Percentiles rank a stretch among this genome's conserved stretches.
Evolutionary conservation across 2,329 filamentous ascomycete species (phyloP).

Genomic region (Dendrostoma leiphaemia): DNA sequence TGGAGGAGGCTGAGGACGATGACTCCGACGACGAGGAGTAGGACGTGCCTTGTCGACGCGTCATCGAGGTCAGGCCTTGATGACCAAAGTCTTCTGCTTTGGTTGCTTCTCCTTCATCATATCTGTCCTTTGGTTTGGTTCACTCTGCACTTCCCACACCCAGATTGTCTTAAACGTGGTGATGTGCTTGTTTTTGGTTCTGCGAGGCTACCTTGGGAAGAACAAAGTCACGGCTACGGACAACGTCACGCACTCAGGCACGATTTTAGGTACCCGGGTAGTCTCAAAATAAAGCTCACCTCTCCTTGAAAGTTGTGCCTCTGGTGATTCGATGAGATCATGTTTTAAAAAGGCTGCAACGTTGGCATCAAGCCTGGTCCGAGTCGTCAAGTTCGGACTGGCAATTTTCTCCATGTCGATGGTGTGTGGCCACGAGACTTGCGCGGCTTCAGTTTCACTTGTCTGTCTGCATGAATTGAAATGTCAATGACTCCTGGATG

Average conservation of each 20-base stretch:
- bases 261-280: background rate
- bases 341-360: too few relatives aligned
- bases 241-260: background rate
- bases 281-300: background rate
- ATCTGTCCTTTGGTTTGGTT: background rate
- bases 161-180: constrained; percentile 16
- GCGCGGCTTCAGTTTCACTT: too few relatives aligned
- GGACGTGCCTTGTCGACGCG: constrained; percentile 6
- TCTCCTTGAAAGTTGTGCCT: background rate
- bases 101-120: background rate
- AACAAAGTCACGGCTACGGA: background rate
- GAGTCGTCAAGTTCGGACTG: background rate
- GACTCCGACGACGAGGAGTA: constrained; percentile 49
- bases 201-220: background rate
- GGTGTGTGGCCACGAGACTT: too few relatives aligned
- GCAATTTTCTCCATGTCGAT: too few relatives aligned
- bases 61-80: too few relatives aligned
- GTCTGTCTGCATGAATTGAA: background rate
- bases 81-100: too few relatives aligned
- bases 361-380: too few relatives aligned
- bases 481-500: too few relatives aligned
- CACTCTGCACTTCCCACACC: background rate
- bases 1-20: constrained; percentile 79
- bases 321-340: background rate
- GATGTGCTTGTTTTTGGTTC: background rate